Conservation (phyloP, 1,139 yeast genomes). For the Hemisphaericaspora xylanilytica region DNA sequence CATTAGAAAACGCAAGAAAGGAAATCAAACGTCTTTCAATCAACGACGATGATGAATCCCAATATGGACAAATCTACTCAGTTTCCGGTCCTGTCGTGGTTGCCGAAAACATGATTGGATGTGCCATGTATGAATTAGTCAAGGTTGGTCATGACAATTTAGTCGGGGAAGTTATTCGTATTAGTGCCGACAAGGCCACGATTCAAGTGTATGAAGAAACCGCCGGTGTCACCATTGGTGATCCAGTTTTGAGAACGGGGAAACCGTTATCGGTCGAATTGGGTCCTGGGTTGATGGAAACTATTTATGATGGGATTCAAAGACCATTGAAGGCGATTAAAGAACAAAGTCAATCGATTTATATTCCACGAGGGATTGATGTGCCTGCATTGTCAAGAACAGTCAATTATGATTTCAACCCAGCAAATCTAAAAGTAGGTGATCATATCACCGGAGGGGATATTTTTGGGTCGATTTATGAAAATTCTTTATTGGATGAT, state of each 20-base stretch:
- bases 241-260: slow-evolving; percentile 96
- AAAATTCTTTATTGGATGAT: slow-evolving; percentile 86
- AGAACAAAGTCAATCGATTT: slow-evolving; percentile 82
- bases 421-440: slow-evolving; percentile 78
- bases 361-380: slow-evolving; percentile 98
- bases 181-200: slow-evolving; percentile 93
- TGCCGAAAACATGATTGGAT: slow-evolving; percentile 98
- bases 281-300: slow-evolving; percentile 99
- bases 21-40: slow-evolving; percentile 83
- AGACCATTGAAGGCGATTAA: slow-evolving; percentile 94
- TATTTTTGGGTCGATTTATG: slow-evolving; percentile 89
- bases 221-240: slow-evolving; percentile 98
- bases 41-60: slow-evolving; percentile 72
- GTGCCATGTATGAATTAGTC: slow-evolving; percentile 98
- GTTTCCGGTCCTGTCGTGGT: slow-evolving; percentile 97
- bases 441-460: slow-evolving; percentile 99
- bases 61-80: slow-evolving; percentile 85
- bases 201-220: slow-evolving; percentile 99
- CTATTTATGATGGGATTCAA: slow-evolving; percentile 98
- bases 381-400: slow-evolving; percentile 90
- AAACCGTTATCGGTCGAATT: slow-evolving; percentile 96
- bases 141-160: slow-evolving; percentile 95
- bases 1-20: slow-evolving; percentile 94
- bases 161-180: slow-evolving; percentile 98
- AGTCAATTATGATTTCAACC: slow-evolving; percentile 80